Evolutionary conservation across 345 rosid species (phyloP), one percentile per base, ranked within the genome.

Genomic region (Pistacia integerrima): DNA sequence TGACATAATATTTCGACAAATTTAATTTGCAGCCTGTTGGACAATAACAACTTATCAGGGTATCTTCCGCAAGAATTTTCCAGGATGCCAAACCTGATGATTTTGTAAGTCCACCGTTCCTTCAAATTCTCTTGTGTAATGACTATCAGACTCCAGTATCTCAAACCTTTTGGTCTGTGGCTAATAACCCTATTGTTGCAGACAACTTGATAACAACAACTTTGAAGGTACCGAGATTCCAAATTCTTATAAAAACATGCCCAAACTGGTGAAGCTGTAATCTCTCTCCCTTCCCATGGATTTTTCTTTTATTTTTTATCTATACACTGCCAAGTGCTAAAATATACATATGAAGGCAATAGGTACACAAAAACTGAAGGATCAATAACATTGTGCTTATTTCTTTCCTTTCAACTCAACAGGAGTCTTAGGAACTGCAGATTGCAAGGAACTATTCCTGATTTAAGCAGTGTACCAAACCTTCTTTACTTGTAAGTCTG

Each of bases 171-270:
- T 41, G 44, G 44, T 41, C 44, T 41, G 5, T 5, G 7, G 44
- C 14, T 55, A 59, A 18, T 64, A 2, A 18, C 71, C 33, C 22
- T 2, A 18, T 38, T 52, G 4, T 77, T 85, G 85, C 91, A 95
- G 99, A 64, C 99, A 95, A 74, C 84, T 90, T 63, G 99, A 95
- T 81, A 93, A 93, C 82, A 95, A 93, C 90, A 80, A 90, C 82
- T 95, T 95, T 49, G 85, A 87, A n/a, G 96, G 97, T 74, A 78
- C 80, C 51, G 56, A 85, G n/a, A 95, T 93, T 82, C 99, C 98
- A 69, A 81, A 25, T 64, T 85, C 98, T 73, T 95, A 89, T 70
- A 80, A 84, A 60, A 89, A 85, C 86, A 90, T 95, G 93, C 77
- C 92, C 67, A 88, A 84, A 68, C 82, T 95, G 79, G 73, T 89